Base-by-base conservation (phyloP, 257 asterid genomes). In the Echium plantagineum region DNA sequence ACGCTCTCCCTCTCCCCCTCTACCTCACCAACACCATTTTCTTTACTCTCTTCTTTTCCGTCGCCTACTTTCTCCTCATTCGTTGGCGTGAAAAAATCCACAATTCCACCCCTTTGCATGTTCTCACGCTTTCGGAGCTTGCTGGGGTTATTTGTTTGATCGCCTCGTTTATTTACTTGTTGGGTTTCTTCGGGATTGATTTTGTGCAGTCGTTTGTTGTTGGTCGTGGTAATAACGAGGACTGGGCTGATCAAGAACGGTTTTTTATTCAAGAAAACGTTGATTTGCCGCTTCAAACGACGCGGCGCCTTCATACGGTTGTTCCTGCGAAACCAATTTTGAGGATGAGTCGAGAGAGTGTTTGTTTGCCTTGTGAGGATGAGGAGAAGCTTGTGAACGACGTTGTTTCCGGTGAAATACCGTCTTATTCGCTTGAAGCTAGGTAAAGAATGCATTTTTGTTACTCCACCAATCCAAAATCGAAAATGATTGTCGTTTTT, bases 51-150 rank as follows among this genome's bases (percentile, higher is more conserved):
- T 85, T 90, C 52, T 87, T 87, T 79, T 78, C 95, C 48, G 91
- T 90, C 26, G 95, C 97, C 0, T 87, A 90, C 60, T 90, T 72
- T 69, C 94, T 87, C 54, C 94, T 83, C 22, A 85, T 77, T 71
- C 85, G 96, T 5, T 90, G 96, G 97, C 81, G 97, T 21, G 94
- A 87, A 54, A 87, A 90, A 87, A 87, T 87, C 85, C 94, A 88
- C 5, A 75, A 76, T 58, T 84, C 93, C 22, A 81, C 83, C 5
- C 95, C 94, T 22, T 89, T 90, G 52, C 97, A 90, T 76, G 81
- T 90, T 15, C 80, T 87, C 19, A 81, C 90, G 21, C 80, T 87
- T 19, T 83, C 96, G 35, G 95, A 87, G 66, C 89, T 90, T 61
- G 81, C 79, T 47, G 97, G 82, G 17, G 71, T 87, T 60, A 15